A percentile compares a stretch with the other conserved stretches of the same genome.
Conservation (phyloP, 768 basidiomycete species). For the Amanita molliuscula region DNA sequence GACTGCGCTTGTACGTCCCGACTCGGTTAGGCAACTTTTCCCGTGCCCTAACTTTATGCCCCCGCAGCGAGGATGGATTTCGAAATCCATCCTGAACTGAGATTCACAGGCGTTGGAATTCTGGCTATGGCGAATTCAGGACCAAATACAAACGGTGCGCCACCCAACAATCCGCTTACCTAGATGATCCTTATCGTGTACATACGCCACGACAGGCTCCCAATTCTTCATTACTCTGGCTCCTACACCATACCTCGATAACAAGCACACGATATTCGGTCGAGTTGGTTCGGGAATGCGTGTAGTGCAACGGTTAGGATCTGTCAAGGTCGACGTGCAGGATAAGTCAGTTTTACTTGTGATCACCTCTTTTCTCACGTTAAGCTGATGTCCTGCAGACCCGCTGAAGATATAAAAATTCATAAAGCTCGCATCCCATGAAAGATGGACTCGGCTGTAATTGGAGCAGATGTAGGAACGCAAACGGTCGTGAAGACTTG, state of each 20-base stretch:
- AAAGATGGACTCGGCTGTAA: constrained; percentile 5
- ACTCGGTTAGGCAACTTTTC: neutral
- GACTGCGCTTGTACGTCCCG: constrained; percentile 67
- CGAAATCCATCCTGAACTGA: constrained; percentile 81
- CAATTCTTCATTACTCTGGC: constrained; percentile 89
- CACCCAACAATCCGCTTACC: neutral
- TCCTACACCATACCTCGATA: constrained; percentile 78
- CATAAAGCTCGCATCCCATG: constrained; percentile 51
- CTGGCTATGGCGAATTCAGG: constrained; percentile 97
- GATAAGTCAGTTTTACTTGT: constrained; percentile 51
- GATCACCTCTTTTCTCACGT: constrained; percentile 2
- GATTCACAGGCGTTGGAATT: constrained; percentile 94
- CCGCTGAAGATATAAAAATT: constrained; percentile 81
- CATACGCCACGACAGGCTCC: constrained; percentile 47
- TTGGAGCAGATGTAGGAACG: neutral
- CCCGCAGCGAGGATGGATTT: constrained; percentile 71
- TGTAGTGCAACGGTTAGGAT: constrained; percentile 84
- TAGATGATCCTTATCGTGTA: neutral
- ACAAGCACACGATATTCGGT: constrained; percentile 85
- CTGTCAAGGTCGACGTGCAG: constrained; percentile 82
- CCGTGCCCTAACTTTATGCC: neutral
- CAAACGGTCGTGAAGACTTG: too few relatives aligned
- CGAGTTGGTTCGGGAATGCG: constrained; percentile 87
- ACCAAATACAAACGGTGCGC: constrained; percentile 75
- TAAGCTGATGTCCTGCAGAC: constrained; percentile 23